Conservation (phyloP, 768 basidiomycete species). For the Tephrocybe sp. region DNA sequence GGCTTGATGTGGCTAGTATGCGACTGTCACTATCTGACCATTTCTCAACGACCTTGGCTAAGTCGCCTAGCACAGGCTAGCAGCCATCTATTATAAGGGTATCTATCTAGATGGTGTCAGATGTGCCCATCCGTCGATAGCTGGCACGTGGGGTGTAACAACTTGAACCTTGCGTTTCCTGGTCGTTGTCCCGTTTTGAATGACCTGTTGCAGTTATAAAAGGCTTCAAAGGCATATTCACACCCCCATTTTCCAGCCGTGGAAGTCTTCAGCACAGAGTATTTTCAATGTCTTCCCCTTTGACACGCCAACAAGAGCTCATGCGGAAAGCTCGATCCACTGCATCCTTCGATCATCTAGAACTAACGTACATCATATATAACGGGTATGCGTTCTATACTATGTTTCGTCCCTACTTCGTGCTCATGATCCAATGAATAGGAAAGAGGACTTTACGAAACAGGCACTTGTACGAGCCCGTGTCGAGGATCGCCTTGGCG, state of each 20-base stretch:
- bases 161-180: too few species aligned
- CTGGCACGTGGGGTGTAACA: too few species aligned
- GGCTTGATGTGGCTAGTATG: too few species aligned
- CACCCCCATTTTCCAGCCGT: not conserved
- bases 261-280: not conserved
- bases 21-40: too few species aligned
- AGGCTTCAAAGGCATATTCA: too few species aligned
- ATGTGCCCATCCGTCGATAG: too few species aligned
- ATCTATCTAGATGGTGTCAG: too few species aligned
- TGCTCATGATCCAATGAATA: not conserved
- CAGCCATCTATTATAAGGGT: too few species aligned
- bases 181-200: too few species aligned
- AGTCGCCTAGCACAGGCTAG: too few species aligned
- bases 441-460: conserved; percentile 8
- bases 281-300: not conserved
- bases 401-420: not conserved
- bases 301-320: conserved; percentile 13
- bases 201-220: too few species aligned
- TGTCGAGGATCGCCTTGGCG: conserved; percentile 13
- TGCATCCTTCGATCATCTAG: conserved; percentile 10
- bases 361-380: conserved; percentile 18
- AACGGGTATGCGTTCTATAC: conserved; percentile 9
- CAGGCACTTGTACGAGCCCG: conserved; percentile 10
- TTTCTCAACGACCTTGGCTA: too few species aligned
- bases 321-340: conserved; percentile 13